Evolutionary conservation across 1,139 yeast genomes (phyloP), one percentile per base, ranked within the genome.

Genomic region (Debaryomyces udenii): DNA sequence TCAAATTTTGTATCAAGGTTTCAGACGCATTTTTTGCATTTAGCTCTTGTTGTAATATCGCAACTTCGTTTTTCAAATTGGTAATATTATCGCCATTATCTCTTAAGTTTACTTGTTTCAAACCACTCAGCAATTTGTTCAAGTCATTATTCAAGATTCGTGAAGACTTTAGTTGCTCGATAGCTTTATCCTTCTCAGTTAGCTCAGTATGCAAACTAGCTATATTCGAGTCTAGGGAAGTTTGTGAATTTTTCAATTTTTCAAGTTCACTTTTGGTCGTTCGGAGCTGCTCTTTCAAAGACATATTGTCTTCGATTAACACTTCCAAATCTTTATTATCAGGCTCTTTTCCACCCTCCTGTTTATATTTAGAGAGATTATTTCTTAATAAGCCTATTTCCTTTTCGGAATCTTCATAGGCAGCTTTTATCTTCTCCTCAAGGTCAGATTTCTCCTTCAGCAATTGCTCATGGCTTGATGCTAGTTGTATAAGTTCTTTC

Each of bases 1-100:
- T 52, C 18, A 64, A 48, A 14, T 52, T 50, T 6, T 52, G 56
- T n/a, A 63, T 56, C 37, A 47, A 52, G 17, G 44, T 35, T 17
- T 38, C 43, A 9, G 37, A 34, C 20, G 39, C 35, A 9, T 39
- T 16, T 20, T 38, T 31, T 20, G 44, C 20, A 47, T 37, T 31
- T 49, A 47, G 9, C 39, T 34, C 35, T 51, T 39, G 9, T 20
- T 23, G 22, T 11, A 53, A 31, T 9, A 45, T 41, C 23, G 46
- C 14, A 17, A 11, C 6, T 11, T 38, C 42, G n/a, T 24, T 20
- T 24, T 33, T 28, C 30, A 42, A 32, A 28, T 32, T 22, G 7
- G 30, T n/a, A 26, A 24, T 20, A 10, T 31, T 27, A 4, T n/a
- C 15, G 10, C 9, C 15, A 20, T 36, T 28, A 4, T 29, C 39